Evolutionary conservation across 768 basidiomycete species (phyloP).

Genomic region (Trametes maxima): DNA sequence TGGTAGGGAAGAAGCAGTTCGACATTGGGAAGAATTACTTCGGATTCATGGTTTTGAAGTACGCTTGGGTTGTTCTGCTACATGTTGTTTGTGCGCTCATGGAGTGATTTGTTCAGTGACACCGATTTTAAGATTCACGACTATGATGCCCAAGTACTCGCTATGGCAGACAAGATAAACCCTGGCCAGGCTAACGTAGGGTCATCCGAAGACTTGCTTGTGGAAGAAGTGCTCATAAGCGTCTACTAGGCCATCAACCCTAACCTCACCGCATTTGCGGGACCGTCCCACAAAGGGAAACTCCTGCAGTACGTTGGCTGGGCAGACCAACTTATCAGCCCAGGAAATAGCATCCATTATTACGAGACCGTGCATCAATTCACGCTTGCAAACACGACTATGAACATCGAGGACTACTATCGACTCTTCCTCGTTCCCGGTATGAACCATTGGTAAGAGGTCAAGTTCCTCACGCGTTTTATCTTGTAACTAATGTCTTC

Average conservation of each 20-base stretch:
- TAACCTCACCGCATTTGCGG: constrained; percentile 28
- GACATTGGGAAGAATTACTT: constrained; percentile 17
- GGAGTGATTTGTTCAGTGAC: constrained; percentile 18
- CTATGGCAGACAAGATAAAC: constrained; percentile 24
- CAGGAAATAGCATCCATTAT: constrained; percentile 31
- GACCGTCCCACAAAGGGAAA: constrained; percentile 28
- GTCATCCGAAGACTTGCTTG: neutral
- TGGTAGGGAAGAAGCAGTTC: constrained; percentile 23
- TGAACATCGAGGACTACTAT: constrained; percentile 35
- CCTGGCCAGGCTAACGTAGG: constrained; percentile 28
- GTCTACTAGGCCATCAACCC: constrained; percentile 27
- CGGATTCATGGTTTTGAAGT: constrained; percentile 29
- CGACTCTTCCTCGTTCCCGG: constrained; percentile 38
- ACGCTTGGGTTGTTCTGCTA: neutral
- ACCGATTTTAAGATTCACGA: constrained; percentile 24
- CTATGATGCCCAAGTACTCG: constrained; percentile 22
- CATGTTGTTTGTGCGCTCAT: neutral
- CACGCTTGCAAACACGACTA: constrained; percentile 23
- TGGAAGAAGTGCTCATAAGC: neutral
- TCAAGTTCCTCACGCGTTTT: neutral
- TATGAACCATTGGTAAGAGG: constrained; percentile 36
- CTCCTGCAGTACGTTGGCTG: constrained; percentile 31
- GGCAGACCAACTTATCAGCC: constrained; percentile 35
- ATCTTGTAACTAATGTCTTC: neutral
- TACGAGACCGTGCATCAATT: constrained; percentile 30